These are phyloP conservation scores for Eragrostis nindensis DNA, from an alignment of 176 grass and related monocot genomes.

Conservation along the genomic window DNA sequence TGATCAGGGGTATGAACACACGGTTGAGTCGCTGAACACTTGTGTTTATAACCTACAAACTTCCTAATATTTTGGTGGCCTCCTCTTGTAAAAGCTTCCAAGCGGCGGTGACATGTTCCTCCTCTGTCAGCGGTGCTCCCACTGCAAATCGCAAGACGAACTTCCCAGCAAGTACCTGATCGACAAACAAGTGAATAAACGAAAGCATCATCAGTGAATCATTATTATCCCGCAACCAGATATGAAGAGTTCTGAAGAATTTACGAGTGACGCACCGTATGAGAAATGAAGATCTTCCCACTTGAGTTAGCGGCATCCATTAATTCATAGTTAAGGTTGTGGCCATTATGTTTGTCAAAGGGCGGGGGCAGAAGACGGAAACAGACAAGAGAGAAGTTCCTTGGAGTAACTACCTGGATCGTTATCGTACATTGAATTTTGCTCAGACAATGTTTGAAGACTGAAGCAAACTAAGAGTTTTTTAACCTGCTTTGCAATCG, in stretches of 20 bases:
- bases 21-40: neutral
- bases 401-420: constrained; percentile 57
- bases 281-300: constrained; percentile 72
- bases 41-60: constrained; percentile 3
- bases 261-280: constrained; percentile 47
- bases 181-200: neutral
- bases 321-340: constrained; percentile 60
- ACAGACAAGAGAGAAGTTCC: constrained; percentile 69
- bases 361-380: constrained; percentile 56
- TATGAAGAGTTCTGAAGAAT: neutral
- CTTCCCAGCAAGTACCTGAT: constrained; percentile 66
- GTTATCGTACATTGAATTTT: constrained; percentile 6
- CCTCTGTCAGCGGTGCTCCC: constrained; percentile 67
- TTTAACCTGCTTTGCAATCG: neutral
- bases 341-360: constrained; percentile 50
- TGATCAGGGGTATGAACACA: neutral
- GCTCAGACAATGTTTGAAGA: neutral
- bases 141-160: constrained; percentile 64
- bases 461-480: neutral
- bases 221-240: neutral
- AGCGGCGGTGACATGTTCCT: constrained; percentile 50
- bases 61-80: constrained; percentile 45
- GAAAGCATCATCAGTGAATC: neutral
- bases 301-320: constrained; percentile 57
- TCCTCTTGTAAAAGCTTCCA: constrained; percentile 75